phyloP scores from a whole-genome alignment of 768 basidiomycete species.

The Lentinula aciculospora region DNA sequence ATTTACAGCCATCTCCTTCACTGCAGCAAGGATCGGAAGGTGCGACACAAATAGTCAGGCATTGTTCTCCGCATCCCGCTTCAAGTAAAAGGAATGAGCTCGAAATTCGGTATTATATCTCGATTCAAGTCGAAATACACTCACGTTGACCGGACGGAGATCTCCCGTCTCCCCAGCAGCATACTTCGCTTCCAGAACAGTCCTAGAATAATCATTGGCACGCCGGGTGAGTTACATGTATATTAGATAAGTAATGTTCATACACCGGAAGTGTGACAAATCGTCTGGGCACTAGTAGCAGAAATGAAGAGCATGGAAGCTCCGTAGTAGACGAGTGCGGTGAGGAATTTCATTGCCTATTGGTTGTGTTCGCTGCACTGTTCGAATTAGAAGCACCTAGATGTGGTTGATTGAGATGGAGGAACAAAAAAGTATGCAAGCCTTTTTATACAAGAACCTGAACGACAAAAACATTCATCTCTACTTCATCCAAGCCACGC shows the following conservation, averaged over 20 bases:
- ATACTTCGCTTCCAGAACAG: neutral
- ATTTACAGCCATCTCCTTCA: neutral
- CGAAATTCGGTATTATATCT: neutral
- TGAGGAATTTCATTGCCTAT: neutral
- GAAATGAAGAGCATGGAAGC: neutral
- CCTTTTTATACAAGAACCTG: no score
- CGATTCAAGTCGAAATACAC: neutral
- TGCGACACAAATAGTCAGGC: neutral
- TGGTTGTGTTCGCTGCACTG: no score
- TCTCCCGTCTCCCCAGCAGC: neutral
- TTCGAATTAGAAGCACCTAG: no score
- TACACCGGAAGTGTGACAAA: neutral
- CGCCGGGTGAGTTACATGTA: neutral
- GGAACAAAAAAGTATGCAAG: no score
- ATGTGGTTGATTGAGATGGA: no score
- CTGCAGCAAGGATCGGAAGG: neutral
- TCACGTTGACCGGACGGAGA: neutral
- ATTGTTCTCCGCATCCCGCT: neutral
- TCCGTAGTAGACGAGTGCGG: neutral
- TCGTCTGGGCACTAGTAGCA: neutral
- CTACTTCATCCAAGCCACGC: no score
- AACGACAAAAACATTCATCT: no score
- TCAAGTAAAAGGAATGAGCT: neutral
- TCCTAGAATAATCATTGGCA: neutral
- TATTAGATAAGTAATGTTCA: neutral